Evolutionary conservation across 768 basidiomycete genomes (phyloP).

Genomic region (Suillus clintonianus): DNA sequence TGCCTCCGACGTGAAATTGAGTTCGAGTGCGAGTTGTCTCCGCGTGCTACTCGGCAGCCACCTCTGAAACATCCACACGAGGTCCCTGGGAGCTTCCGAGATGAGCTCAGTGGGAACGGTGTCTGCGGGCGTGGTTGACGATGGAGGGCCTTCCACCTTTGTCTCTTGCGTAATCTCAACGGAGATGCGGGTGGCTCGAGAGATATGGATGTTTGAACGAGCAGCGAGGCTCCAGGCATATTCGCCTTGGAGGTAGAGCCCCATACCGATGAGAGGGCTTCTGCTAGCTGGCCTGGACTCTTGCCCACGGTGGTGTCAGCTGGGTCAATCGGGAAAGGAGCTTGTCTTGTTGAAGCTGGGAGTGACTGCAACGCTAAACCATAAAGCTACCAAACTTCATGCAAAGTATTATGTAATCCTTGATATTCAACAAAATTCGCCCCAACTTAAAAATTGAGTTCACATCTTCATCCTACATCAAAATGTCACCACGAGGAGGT

Average conservation of each 20-base stretch:
- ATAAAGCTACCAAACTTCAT: no score
- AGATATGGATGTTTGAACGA: slow-evolving; percentile 23
- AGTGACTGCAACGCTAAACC: no score
- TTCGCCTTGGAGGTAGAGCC: slow-evolving; percentile 36
- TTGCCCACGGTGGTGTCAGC: slow-evolving; percentile 40
- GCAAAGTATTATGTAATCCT: no score
- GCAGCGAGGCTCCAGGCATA: slow-evolving; percentile 31
- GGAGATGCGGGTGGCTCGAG: slow-evolving; percentile 19
- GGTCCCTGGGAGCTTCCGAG: slow-evolving; percentile 6
- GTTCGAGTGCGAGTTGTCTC: slow-evolving; percentile 4
- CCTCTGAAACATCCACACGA: slow-evolving; percentile 6
- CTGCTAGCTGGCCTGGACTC: slow-evolving; percentile 39
- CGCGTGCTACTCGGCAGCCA: slow-evolving; percentile 4
- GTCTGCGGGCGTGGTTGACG: slow-evolving; percentile 27
- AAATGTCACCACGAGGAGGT: no score
- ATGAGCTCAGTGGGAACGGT: slow-evolving; percentile 24
- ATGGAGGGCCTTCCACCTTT: slow-evolving; percentile 2
- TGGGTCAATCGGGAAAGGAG: slow-evolving; percentile 32
- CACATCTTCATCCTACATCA: no score
- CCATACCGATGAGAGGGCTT: slow-evolving; percentile 51
- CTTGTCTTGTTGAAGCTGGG: no score
- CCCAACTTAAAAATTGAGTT: no score
- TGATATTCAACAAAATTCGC: no score
- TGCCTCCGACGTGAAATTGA: neutral
- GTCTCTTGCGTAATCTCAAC: slow-evolving; percentile 15